These are phyloP conservation scores for Acer yangbiense DNA, from an alignment of 345 rosid species.

Conservation along the genomic window DNA sequence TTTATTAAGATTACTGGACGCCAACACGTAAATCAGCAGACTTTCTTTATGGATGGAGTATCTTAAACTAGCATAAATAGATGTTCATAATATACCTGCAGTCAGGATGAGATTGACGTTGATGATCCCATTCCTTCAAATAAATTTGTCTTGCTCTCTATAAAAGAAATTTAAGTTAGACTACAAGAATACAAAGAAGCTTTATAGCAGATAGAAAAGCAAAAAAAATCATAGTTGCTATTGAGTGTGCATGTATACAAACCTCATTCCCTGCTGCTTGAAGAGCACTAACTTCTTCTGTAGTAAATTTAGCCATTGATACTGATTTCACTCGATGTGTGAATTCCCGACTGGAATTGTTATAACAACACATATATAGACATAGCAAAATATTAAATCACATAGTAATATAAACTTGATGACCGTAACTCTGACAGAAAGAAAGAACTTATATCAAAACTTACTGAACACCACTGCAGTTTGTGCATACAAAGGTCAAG, in stretches of 20 bases:
- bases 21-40: constrained; percentile 32
- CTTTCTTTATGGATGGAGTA: constrained; percentile 13
- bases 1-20: constrained; percentile 65
- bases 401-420: no score
- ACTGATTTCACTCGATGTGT: constrained; percentile 90
- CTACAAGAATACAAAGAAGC: not conserved
- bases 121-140: constrained; percentile 73
- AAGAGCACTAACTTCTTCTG: constrained; percentile 80
- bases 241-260: not conserved
- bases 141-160: constrained; percentile 80
- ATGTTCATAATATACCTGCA: constrained; percentile 56
- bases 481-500: constrained; percentile 83
- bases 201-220: constrained; percentile 19
- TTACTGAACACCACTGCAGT: constrained; percentile 87
- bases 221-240: not conserved
- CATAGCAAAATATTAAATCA: not conserved
- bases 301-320: constrained; percentile 85
- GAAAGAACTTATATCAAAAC: constrained; percentile 24
- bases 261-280: constrained; percentile 91
- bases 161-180: constrained; percentile 9
- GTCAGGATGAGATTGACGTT: constrained; percentile 74
- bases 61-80: not conserved
- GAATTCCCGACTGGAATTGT: constrained; percentile 72
- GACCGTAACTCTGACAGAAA: not conserved
- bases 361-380: not conserved